These are phyloP conservation scores for Alternaria triticimaculans DNA, from an alignment of 2,329 filamentous ascomycete genomes.

Conservation along the genomic window DNA sequence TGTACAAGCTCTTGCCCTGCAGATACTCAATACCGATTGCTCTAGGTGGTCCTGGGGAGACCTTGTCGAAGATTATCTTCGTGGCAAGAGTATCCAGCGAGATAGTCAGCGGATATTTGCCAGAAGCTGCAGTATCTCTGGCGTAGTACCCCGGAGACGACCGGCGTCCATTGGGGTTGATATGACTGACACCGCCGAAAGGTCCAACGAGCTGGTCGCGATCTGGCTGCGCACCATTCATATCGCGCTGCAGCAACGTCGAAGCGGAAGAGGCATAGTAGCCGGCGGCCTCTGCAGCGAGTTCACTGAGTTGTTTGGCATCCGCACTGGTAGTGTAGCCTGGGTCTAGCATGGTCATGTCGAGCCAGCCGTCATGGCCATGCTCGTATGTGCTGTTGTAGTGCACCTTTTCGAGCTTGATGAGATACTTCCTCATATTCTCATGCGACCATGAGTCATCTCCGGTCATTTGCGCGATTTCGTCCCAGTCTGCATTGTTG, in stretches of 20 bases:
- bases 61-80: not conserved
- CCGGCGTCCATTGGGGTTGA: not conserved
- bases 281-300: constrained; percentile 5
- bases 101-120: constrained; percentile 59
- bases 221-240: not conserved
- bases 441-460: constrained; percentile 63
- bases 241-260: not conserved
- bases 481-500: constrained; percentile 63
- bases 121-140: not conserved
- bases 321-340: constrained; percentile 27
- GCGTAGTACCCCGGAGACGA: not conserved
- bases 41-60: constrained; percentile 51
- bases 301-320: constrained; percentile 17
- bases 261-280: not conserved
- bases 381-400: constrained; percentile 33
- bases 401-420: constrained; percentile 31
- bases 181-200: not conserved
- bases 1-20: constrained; percentile 47
- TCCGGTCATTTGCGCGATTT: constrained; percentile 64
- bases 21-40: constrained; percentile 50
- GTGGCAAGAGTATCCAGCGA: constrained; percentile 38
- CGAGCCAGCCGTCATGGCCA: constrained; percentile 32
- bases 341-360: constrained; percentile 34
- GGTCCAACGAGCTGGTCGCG: not conserved
- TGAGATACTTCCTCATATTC: constrained; percentile 65